Percentiles rank a stretch among this genome's conserved stretches.
Conservation (phyloP, 2,329 filamentous ascomycete genomes). For the Fusarium floridanum region DNA sequence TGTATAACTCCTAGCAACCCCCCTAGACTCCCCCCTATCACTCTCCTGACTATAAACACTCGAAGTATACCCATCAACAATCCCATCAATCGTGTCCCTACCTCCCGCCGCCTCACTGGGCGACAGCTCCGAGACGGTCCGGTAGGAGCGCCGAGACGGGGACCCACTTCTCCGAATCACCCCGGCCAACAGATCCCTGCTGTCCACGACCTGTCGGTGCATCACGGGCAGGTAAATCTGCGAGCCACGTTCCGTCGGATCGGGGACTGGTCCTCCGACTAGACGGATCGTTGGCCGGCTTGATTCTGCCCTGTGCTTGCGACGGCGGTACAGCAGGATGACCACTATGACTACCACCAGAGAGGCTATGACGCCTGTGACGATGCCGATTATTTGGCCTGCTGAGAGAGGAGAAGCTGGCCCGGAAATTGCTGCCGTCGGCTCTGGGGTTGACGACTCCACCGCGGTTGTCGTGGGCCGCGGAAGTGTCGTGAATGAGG, state of each 20-base stretch:
- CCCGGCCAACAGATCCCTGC: background rate
- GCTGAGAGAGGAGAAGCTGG: background rate
- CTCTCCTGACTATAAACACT: constrained; percentile 1
- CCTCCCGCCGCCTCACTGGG: background rate
- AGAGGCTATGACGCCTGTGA: background rate
- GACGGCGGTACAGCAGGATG: background rate
- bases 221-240: background rate
- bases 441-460: background rate
- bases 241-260: background rate
- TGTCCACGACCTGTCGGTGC: background rate
- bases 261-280: background rate
- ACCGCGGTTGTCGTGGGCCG: background rate
- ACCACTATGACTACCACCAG: background rate
- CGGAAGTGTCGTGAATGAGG: background rate
- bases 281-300: background rate
- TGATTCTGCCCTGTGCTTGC: background rate
- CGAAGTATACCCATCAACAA: constrained; percentile 3
- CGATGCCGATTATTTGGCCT: constrained; percentile 3
- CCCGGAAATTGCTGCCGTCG: background rate
- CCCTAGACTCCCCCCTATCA: background rate
- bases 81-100: background rate
- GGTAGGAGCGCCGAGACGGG: background rate
- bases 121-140: background rate
- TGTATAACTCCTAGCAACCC: background rate
- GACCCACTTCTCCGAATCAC: background rate